Evolutionary conservation across 176 grass and related monocot genomes (phyloP).

Genomic region (Aegilops speltoides): DNA sequence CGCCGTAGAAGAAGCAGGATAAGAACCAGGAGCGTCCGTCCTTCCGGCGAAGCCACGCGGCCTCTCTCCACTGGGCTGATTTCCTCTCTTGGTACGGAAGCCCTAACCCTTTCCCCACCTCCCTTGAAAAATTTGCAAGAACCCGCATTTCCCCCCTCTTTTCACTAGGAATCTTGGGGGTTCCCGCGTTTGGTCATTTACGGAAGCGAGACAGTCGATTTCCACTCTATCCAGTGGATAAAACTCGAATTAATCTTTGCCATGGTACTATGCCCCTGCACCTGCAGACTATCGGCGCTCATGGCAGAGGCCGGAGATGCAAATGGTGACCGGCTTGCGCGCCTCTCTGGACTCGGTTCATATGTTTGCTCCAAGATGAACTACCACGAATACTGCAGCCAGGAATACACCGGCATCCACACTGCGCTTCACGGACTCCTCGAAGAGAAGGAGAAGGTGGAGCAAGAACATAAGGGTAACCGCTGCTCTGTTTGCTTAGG

Average conservation of each 20-base stretch:
- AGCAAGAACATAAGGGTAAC: not conserved
- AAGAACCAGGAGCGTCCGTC: not conserved
- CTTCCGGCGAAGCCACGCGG: not conserved
- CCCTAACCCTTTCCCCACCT: not conserved
- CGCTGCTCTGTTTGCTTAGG: not conserved
- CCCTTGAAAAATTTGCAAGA: too few relatives aligned
- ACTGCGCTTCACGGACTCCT: not conserved
- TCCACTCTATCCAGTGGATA: not conserved
- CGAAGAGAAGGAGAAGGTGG: not conserved
- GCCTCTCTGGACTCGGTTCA: not conserved
- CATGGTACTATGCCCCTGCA: not conserved
- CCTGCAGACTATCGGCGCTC: not conserved
- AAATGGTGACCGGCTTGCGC: not conserved
- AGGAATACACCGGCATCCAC: not conserved
- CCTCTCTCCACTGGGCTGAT: not conserved
- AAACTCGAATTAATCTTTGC: not conserved
- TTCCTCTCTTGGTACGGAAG: not conserved
- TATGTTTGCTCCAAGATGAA: not conserved
- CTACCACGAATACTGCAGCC: not conserved
- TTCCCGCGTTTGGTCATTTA: not conserved
- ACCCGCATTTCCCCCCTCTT: too few relatives aligned
- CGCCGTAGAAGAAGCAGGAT: not conserved
- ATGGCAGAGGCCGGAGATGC: not conserved
- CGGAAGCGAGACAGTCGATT: not conserved
- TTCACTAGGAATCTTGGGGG: not conserved